Evolutionary conservation across 2,329 filamentous ascomycete genomes (phyloP).

Genomic region (Colletotrichum sojae): DNA sequence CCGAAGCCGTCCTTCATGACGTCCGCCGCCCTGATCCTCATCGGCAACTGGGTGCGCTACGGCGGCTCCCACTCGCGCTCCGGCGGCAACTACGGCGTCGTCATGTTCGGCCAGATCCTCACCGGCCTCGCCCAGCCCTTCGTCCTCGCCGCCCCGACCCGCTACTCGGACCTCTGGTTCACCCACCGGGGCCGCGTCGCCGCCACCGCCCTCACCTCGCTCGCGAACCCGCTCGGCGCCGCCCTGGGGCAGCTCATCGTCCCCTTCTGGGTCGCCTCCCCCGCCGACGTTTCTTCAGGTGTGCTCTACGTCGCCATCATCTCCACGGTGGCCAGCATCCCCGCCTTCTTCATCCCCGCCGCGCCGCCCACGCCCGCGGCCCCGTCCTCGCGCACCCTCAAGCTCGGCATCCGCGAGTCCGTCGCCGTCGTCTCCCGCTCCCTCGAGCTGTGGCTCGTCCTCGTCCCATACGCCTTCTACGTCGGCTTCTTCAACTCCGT

Average conservation of each 20-base stretch:
- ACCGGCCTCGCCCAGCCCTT: conserved; percentile 94
- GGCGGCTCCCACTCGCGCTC: conserved; percentile 70
- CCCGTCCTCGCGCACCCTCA: conserved; percentile 73
- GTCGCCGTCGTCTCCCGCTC: conserved; percentile 69
- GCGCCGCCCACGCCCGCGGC: conserved; percentile 83
- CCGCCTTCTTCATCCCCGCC: conserved; percentile 85
- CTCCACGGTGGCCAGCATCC: conserved; percentile 75
- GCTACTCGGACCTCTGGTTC: conserved; percentile 97
- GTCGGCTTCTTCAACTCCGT: conserved; percentile 95
- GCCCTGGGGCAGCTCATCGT: conserved; percentile 90
- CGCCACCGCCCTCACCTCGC: conserved; percentile 86
- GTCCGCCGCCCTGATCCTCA: conserved; percentile 79
- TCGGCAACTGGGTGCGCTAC: conserved; percentile 94
- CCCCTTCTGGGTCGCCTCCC: conserved; percentile 78
- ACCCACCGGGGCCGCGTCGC: conserved; percentile 85
- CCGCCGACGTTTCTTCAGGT: conserved; percentile 80
- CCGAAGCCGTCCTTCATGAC: conserved; percentile 83
- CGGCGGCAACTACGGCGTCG: conserved; percentile 78
- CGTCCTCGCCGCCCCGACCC: conserved; percentile 87
- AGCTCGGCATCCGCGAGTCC: conserved; percentile 66
- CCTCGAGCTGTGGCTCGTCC: conserved; percentile 83
- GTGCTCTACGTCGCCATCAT: conserved; percentile 90
- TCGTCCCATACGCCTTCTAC: conserved; percentile 86
- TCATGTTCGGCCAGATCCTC: conserved; percentile 93
- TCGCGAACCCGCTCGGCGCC: conserved; percentile 92